These are phyloP conservation scores for Condylostoma magnum DNA, from an alignment of 169 alveolate genomes.

Conservation along the genomic window DNA sequence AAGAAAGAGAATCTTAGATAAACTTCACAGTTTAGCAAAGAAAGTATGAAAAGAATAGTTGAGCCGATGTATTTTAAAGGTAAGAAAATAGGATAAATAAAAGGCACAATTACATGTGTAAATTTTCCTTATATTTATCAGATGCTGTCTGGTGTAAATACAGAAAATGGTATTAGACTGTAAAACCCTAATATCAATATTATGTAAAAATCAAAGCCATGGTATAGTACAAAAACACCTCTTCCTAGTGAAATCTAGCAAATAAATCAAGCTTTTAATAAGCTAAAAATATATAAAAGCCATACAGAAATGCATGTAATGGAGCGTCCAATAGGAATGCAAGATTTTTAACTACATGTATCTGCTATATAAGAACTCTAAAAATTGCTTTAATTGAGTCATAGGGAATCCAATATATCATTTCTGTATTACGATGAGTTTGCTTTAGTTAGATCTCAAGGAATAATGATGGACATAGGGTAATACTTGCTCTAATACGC, in stretches of 20 bases:
- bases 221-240: background rate
- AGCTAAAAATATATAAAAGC: background rate
- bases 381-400: background rate
- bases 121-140: background rate
- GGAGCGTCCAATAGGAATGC: no score
- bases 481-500: background rate
- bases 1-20: background rate
- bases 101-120: background rate
- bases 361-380: background rate
- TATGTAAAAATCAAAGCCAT: background rate
- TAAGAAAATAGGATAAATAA: background rate
- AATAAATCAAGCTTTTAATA: background rate
- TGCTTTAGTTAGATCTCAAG: constrained; percentile 15
- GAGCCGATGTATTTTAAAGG: constrained; percentile 11
- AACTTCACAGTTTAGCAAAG: background rate
- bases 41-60: background rate
- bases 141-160: constrained; percentile 14
- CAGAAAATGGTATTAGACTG: background rate
- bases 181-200: constrained; percentile 3
- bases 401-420: constrained; percentile 2
- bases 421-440: background rate
- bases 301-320: background rate
- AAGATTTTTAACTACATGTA: background rate
- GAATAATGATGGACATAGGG: background rate
- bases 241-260: constrained; percentile 10